A percentile compares a stretch with the other conserved stretches of the same genome.
These are phyloP conservation scores for Ascochyta clinopodiicola DNA, from an alignment of 2,329 filamentous ascomycete species.

Conservation along the genomic window DNA sequence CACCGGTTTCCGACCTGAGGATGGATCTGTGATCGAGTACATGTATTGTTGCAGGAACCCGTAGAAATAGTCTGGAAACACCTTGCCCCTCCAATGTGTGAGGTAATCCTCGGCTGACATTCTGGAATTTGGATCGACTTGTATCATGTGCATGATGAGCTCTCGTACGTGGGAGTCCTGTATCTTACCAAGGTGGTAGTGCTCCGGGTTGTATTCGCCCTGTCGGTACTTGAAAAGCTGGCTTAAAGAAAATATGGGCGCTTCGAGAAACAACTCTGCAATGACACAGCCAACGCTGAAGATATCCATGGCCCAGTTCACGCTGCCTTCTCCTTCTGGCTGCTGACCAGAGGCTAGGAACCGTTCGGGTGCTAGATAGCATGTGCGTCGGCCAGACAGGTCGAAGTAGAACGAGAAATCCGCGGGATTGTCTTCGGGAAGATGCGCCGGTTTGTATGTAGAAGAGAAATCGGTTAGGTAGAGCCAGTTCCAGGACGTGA, in stretches of 20 bases:
- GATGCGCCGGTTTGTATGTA: constrained; percentile 89
- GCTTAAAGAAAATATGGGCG: constrained; percentile 95
- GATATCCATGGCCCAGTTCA: constrained; percentile 96
- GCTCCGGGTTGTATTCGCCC: constrained; percentile 87
- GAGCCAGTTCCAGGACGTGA: constrained; percentile 99
- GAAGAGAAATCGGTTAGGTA: constrained; percentile 98
- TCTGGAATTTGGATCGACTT: constrained; percentile 87
- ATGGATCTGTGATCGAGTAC: constrained; percentile 91
- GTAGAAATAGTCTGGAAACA: constrained; percentile 97
- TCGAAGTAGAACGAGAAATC: constrained; percentile 99
- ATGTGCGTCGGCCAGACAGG: constrained; percentile 86
- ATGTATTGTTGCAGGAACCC: constrained; percentile 98
- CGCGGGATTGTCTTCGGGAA: constrained; percentile 95
- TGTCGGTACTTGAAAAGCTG: constrained; percentile 94
- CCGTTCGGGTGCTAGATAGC: constrained; percentile 92
- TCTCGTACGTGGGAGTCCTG: constrained; percentile 86
- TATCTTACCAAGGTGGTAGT: constrained; percentile 82
- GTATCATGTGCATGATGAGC: constrained; percentile 94
- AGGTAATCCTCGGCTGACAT: constrained; percentile 95
- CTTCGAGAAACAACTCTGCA: constrained; percentile 92
- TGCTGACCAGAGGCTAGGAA: constrained; percentile 77
- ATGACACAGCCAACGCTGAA: constrained; percentile 98
- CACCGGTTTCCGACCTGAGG: constrained; percentile 75
- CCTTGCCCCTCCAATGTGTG: constrained; percentile 87
- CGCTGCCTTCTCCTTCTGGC: constrained; percentile 66